Evolutionary conservation across 352 stramenopile species (phyloP).

Genomic region (Phytophthora sansomeana): DNA sequence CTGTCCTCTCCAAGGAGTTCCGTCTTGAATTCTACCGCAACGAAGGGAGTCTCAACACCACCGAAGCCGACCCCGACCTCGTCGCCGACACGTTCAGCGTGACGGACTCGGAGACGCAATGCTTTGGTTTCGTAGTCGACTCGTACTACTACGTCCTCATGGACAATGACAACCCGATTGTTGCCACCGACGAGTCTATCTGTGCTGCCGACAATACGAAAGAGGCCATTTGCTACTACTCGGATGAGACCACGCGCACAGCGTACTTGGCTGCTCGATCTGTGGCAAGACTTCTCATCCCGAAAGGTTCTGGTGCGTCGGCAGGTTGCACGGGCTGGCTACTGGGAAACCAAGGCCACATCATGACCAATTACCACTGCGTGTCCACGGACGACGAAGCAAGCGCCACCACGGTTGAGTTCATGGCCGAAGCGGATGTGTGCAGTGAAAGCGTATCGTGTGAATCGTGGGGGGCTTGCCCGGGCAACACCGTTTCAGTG

Average conservation of each 20-base stretch:
- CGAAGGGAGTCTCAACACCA: constrained; percentile 18
- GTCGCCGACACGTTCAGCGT: constrained; percentile 27
- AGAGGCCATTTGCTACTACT: constrained; percentile 65
- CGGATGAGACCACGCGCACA: constrained; percentile 31
- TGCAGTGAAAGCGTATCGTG: constrained; percentile 52
- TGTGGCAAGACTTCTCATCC: constrained; percentile 63
- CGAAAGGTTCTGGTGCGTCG: constrained; percentile 38
- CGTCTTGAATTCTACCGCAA: constrained; percentile 65
- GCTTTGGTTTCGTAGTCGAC: constrained; percentile 67
- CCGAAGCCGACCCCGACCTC: not conserved
- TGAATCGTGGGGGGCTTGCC: constrained; percentile 46
- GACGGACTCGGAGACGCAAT: constrained; percentile 33
- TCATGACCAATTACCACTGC: constrained; percentile 84
- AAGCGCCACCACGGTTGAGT: constrained; percentile 56
- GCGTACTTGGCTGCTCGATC: constrained; percentile 52
- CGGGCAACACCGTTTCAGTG: constrained; percentile 53
- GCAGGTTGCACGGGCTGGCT: constrained; percentile 71
- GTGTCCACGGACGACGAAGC: constrained; percentile 55
- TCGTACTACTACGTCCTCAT: constrained; percentile 57
- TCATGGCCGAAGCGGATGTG: constrained; percentile 56
- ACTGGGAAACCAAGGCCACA: constrained; percentile 59
- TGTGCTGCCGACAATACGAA: constrained; percentile 70
- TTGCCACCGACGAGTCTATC: constrained; percentile 51
- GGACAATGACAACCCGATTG: constrained; percentile 49
- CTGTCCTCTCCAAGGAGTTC: constrained; percentile 60